These are phyloP conservation scores for Hypomyces rosellus DNA, from an alignment of 2,329 filamentous ascomycete species.

Conservation along the genomic window DNA sequence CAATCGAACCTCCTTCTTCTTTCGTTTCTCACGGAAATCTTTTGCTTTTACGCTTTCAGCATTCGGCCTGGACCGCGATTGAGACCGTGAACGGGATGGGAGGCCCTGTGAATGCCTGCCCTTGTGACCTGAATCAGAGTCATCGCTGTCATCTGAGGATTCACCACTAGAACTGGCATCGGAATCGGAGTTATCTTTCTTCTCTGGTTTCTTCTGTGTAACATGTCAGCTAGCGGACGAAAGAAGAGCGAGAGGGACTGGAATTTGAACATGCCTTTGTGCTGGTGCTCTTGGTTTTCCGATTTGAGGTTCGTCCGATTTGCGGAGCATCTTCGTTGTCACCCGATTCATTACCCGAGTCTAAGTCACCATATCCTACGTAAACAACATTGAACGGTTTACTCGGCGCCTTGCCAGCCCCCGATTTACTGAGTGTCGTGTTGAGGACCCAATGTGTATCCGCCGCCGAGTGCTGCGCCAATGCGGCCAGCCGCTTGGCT, in stretches of 20 bases:
- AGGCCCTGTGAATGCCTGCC: slow-evolving; percentile 17
- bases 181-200: not conserved
- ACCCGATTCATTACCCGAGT: slow-evolving; percentile 32
- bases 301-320: slow-evolving; percentile 29
- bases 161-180: slow-evolving; percentile 19
- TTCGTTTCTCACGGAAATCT: slow-evolving; percentile 51
- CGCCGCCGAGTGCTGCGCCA: slow-evolving; percentile 57
- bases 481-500: slow-evolving; percentile 52
- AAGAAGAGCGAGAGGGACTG: not conserved
- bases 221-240: slow-evolving; percentile 6
- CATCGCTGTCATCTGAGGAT: slow-evolving; percentile 20
- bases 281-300: slow-evolving; percentile 11
- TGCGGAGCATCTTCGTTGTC: slow-evolving; percentile 26
- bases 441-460: slow-evolving; percentile 74
- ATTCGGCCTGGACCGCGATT: slow-evolving; percentile 23
- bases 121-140: slow-evolving; percentile 20
- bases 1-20: slow-evolving; percentile 61
- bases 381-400: slow-evolving; percentile 53
- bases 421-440: slow-evolving; percentile 27
- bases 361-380: slow-evolving; percentile 46
- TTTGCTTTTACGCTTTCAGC: slow-evolving; percentile 29
- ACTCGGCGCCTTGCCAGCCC: slow-evolving; percentile 25
- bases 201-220: not conserved
- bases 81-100: slow-evolving; percentile 27
- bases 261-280: slow-evolving; percentile 20